These are phyloP conservation scores for Testicularia cyperi DNA, from an alignment of 1,284 basidiomycete genomes.

Conservation along the genomic window DNA sequence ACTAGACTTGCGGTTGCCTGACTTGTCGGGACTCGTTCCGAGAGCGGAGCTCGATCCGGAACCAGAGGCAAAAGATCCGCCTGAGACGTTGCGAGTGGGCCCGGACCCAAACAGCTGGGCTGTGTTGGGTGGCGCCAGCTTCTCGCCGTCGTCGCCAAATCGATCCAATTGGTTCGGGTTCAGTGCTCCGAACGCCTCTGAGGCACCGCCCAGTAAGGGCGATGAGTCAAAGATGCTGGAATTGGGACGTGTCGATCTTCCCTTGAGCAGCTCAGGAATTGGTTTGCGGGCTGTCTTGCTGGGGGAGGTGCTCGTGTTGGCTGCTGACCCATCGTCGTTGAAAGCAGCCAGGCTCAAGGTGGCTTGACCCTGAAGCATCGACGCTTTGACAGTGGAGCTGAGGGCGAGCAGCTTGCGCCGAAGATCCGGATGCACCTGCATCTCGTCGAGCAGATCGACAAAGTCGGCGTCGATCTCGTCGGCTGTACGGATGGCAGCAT, in stretches of 20 bases:
- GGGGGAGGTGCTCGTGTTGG: slow-evolving; percentile 4
- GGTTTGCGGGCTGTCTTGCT: slow-evolving; percentile 23
- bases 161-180: background rate
- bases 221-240: slow-evolving; percentile 12
- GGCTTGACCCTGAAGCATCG: slow-evolving; percentile 83
- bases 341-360: slow-evolving; percentile 66
- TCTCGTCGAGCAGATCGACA: slow-evolving; percentile 37
- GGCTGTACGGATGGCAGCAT: slow-evolving; percentile 9
- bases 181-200: background rate
- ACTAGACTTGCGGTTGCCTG: slow-evolving; percentile 13
- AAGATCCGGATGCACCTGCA: slow-evolving; percentile 73
- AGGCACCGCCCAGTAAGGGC: slow-evolving; percentile 2
- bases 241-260: slow-evolving; percentile 5
- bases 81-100: slow-evolving; percentile 24
- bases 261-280: slow-evolving; percentile 30
- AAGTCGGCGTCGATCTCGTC: slow-evolving; percentile 48
- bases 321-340: slow-evolving; percentile 6
- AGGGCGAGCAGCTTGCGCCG: slow-evolving; percentile 75
- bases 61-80: slow-evolving; percentile 12
- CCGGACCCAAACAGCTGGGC: slow-evolving; percentile 28
- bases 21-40: slow-evolving; percentile 8
- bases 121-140: slow-evolving; percentile 35
- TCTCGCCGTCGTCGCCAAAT: slow-evolving; percentile 8
- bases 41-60: slow-evolving; percentile 5
- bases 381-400: slow-evolving; percentile 78